Conservation (phyloP, 2,329 filamentous ascomycete genomes). For the Plenodomus lindquistii region DNA sequence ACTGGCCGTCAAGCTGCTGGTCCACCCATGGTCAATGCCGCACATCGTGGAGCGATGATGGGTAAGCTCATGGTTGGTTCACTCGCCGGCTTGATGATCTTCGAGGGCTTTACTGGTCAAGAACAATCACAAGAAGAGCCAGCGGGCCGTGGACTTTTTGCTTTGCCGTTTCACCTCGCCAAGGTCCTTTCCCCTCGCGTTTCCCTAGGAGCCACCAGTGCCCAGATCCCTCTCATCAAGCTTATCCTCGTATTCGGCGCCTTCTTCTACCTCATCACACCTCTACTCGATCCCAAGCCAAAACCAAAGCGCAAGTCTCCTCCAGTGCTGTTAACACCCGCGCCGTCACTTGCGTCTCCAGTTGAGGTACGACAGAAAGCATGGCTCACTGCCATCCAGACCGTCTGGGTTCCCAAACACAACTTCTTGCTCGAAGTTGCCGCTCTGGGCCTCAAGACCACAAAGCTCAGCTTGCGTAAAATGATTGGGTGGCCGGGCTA, state of each 20-base stretch:
- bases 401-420: slow-evolving; percentile 86
- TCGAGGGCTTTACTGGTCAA: slow-evolving; percentile 74
- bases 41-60: slow-evolving; percentile 55
- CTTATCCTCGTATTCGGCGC: slow-evolving; percentile 56
- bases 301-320: slow-evolving; percentile 56
- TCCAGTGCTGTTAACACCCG: slow-evolving; percentile 49
- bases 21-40: slow-evolving; percentile 46
- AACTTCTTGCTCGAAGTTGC: slow-evolving; percentile 84
- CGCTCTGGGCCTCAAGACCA: slow-evolving; percentile 76
- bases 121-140: slow-evolving; percentile 58
- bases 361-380: slow-evolving; percentile 85
- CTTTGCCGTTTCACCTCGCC: slow-evolving; percentile 45
- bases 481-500: slow-evolving; percentile 77
- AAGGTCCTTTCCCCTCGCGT: slow-evolving; percentile 36
- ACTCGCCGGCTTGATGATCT: slow-evolving; percentile 86
- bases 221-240: slow-evolving; percentile 53
- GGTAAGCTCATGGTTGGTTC: slow-evolving; percentile 91
- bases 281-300: slow-evolving; percentile 61
- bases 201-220: slow-evolving; percentile 35
- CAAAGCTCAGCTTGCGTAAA: slow-evolving; percentile 80
- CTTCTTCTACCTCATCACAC: slow-evolving; percentile 60
- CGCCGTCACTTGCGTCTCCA: slow-evolving; percentile 76
- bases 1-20: slow-evolving; percentile 28
- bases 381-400: slow-evolving; percentile 92
- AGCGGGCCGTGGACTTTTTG: slow-evolving; percentile 47